Evolutionary conservation across 441 rosid genomes (phyloP), one percentile per base, ranked within the genome.

Genomic region (Syzygium syzygioides): DNA sequence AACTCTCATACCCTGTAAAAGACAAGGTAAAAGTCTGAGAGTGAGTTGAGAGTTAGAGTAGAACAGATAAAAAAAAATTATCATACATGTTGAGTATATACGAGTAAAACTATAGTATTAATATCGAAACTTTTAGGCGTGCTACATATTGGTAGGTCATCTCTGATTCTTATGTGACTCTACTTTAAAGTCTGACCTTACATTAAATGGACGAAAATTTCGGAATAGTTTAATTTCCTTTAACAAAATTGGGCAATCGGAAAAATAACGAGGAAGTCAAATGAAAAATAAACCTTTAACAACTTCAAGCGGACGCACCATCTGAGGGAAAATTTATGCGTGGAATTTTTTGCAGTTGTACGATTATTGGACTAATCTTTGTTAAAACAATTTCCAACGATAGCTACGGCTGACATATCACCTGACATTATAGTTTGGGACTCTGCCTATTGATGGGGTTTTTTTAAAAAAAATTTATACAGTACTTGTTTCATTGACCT

Each of bases 21-120:
- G 48, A 2, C 9, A 7, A 1, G 1, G 1, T 1, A 45, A 45
- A 45, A 45, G 9, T 45, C 48, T 45, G 2, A 45, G 9, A 45
- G 48, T 45, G 48, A 45, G 9, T 45, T 45, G 1, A 7, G 7
- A 45, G 9, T 45, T 45, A 45, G 48, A 45, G 7, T 45, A 45
- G 7, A 2, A 45, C 48, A 7, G 9, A 45, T 1, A 45, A 45
- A 45, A 45, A 60, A 59, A 26, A 71, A 17, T 26, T 71, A 26
- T 71, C 14, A 6, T 71, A 17, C 52, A 20, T 25, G n/a, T 71
- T 9, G n/a, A 20, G 50, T 23, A 34, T 34, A 5, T 19, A 19
- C 8, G 2, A 34, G 50, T 23, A 37, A 23, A 71, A 23, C n/a
- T 37, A 71, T 20, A 71, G 52, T 71, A 37, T 20, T 71, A 20